Evolutionary conservation across 2,329 filamentous ascomycete species (phyloP).

Genomic region (Ceratocystis harringtonii): DNA sequence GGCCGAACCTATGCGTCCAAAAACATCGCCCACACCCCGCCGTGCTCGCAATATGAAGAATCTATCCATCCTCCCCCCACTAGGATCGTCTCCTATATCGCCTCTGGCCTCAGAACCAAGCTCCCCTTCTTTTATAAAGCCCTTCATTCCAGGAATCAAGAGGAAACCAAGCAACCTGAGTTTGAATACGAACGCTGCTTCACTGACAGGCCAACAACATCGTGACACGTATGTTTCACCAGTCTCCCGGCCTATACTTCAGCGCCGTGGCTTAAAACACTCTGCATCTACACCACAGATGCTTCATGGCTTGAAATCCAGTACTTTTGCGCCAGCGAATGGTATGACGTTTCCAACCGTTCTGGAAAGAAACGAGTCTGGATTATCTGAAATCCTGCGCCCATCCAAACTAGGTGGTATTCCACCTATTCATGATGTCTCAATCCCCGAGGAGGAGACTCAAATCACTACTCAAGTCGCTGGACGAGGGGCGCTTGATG

Average conservation of each 20-base stretch:
- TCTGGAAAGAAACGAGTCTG: conserved; percentile 43
- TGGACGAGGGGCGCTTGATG: conserved; percentile 41
- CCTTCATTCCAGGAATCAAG: conserved; percentile 52
- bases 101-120: conserved; percentile 48
- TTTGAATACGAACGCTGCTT: conserved; percentile 54
- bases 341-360: conserved; percentile 51
- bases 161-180: conserved; percentile 67
- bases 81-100: conserved; percentile 30
- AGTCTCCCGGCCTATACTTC: conserved; percentile 41
- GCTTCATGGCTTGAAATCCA: conserved; percentile 42
- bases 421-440: not conserved
- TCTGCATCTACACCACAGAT: conserved; percentile 54
- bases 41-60: conserved; percentile 74
- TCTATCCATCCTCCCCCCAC: conserved; percentile 57
- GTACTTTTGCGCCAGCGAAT: conserved; percentile 44
- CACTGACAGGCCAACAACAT: conserved; percentile 34
- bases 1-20: conserved; percentile 36
- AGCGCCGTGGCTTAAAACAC: conserved; percentile 49
- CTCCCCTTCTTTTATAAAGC: conserved; percentile 68
- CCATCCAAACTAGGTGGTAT: conserved; percentile 33
- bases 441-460: conserved; percentile 36
- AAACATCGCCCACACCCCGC: conserved; percentile 54
- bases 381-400: conserved; percentile 42
- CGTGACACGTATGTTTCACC: conserved; percentile 43
- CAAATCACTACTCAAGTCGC: conserved; percentile 47